Evolutionary conservation across 495 filamentous ascomycete species (phyloP).

Genomic region (Xylaria scruposa): DNA sequence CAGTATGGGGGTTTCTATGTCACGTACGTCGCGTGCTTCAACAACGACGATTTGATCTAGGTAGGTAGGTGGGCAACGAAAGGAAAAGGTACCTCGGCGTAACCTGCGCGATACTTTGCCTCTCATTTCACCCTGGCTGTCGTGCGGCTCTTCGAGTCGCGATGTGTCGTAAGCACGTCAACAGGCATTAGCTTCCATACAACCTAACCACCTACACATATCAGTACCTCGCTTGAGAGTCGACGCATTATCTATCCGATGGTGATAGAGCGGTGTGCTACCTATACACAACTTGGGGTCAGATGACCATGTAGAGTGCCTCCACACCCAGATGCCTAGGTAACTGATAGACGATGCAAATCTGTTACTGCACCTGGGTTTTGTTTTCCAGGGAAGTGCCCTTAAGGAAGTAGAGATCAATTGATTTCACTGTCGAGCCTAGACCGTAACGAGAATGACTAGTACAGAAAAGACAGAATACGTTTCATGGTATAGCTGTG

Average conservation of each 20-base stretch:
- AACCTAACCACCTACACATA: background rate
- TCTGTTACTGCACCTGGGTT: background rate
- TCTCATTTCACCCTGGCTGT: background rate
- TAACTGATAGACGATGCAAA: background rate
- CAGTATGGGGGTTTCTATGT: background rate
- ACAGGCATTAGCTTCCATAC: slow-evolving; percentile 10
- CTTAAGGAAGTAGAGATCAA: background rate
- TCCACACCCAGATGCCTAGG: background rate
- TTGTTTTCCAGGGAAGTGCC: background rate
- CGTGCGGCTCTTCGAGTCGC: slow-evolving; percentile 7
- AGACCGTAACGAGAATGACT: background rate
- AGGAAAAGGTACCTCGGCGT: background rate
- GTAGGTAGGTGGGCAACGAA: background rate
- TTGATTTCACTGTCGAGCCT: background rate
- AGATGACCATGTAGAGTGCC: slow-evolving; percentile 1
- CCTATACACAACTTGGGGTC: background rate
- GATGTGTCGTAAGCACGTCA: background rate
- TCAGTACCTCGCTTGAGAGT: background rate
- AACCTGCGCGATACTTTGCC: background rate
- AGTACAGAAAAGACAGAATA: background rate
- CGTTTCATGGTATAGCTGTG: background rate
- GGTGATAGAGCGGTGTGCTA: background rate
- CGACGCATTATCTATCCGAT: background rate
- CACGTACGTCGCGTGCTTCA: background rate
- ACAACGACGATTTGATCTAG: background rate